phyloP scores from a whole-genome alignment of 2,329 filamentous ascomycete genomes.

The Aureobasidium zeae region DNA sequence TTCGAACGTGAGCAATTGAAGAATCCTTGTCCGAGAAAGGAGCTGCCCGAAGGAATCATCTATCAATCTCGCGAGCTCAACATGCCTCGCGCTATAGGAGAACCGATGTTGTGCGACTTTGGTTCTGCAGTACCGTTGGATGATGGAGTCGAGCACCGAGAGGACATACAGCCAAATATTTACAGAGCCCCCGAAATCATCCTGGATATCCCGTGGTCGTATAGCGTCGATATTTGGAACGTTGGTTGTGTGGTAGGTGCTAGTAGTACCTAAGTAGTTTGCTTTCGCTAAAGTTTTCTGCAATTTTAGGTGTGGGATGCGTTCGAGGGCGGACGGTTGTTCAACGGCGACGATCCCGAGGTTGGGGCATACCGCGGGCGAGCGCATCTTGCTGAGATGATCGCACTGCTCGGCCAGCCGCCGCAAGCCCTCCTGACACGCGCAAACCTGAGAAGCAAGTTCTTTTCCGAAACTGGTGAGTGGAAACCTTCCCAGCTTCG shows the following conservation, averaged over 20 bases:
- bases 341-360: neutral
- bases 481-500: neutral
- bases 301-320: neutral
- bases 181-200: conserved; percentile 32
- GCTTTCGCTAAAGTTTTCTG: neutral
- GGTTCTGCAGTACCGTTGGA: conserved; percentile 24
- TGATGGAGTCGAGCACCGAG: conserved; percentile 18
- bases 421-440: conserved; percentile 5
- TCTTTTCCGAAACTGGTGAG: conserved; percentile 13
- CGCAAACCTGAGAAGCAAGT: conserved; percentile 14
- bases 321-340: neutral
- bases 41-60: conserved; percentile 26
- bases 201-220: conserved; percentile 28
- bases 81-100: conserved; percentile 27
- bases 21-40: conserved; percentile 32
- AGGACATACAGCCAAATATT: conserved; percentile 29
- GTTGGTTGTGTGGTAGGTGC: conserved; percentile 27
- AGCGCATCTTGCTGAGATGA: neutral
- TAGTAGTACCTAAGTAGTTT: neutral
- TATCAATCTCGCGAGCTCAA: conserved; percentile 31
- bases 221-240: conserved; percentile 32
- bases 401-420: neutral
- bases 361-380: neutral
- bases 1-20: conserved; percentile 30
- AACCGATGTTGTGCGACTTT: conserved; percentile 30